phyloP scores from a whole-genome alignment of 1,284 basidiomycete genomes.

The Sutorius eximius region DNA sequence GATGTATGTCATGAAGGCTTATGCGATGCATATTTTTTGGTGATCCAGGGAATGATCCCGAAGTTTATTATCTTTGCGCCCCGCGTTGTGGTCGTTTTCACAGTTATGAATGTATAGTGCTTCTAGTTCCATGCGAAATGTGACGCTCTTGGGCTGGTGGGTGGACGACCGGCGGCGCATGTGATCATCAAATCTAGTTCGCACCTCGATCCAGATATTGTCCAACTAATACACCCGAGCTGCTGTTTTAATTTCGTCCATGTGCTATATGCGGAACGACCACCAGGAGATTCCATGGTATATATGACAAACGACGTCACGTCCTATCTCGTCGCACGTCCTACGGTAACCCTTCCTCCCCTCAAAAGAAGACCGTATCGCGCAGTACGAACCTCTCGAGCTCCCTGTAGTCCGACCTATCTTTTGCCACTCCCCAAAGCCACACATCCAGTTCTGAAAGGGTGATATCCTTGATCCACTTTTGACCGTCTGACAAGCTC shows the following conservation, averaged over 20 bases:
- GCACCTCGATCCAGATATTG: constrained; percentile 8
- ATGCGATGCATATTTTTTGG: constrained; percentile 17
- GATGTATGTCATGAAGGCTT: constrained; percentile 10
- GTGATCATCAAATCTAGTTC: constrained; percentile 15
- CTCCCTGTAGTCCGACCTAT: constrained; percentile 63
- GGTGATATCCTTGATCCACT: constrained; percentile 58
- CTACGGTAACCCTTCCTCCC: background rate
- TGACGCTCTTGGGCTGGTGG: constrained; percentile 5
- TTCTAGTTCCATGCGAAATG: constrained; percentile 14
- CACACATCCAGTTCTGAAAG: constrained; percentile 68
- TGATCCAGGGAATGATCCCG: constrained; percentile 3
- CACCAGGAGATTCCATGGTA: background rate
- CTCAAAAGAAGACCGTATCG: constrained; percentile 64
- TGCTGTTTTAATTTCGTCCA: constrained; percentile 11
- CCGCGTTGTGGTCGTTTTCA: constrained; percentile 13
- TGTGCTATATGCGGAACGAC: constrained; percentile 2
- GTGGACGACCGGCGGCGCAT: constrained; percentile 6
- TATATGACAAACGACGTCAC: constrained; percentile 5
- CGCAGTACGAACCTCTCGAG: constrained; percentile 63
- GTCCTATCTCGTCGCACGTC: background rate
- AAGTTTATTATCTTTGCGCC: constrained; percentile 4
- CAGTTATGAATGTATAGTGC: constrained; percentile 4
- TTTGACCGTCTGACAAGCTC: constrained; percentile 32
- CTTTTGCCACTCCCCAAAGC: constrained; percentile 78
- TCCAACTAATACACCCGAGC: constrained; percentile 2